phyloP scores from a whole-genome alignment of 2,329 filamentous ascomycete genomes.

The Camillea tinctor region DNA sequence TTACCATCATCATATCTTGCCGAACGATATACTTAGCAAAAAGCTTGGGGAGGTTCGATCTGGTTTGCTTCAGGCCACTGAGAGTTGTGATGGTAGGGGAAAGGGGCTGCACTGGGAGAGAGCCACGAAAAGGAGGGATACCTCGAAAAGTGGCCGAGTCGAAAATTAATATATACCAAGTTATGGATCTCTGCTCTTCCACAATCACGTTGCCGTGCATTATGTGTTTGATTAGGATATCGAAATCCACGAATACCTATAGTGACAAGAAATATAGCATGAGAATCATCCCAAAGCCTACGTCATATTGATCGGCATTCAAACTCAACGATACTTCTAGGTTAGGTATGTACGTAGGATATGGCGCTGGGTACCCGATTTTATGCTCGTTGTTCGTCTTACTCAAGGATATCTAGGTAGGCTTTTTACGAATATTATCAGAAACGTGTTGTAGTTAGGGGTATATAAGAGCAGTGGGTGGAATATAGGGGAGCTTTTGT shows the following conservation, averaged over 20 bases:
- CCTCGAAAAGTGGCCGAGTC: neutral
- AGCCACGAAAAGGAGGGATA: neutral
- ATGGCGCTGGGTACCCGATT: too few species aligned
- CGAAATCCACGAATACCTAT: too few species aligned
- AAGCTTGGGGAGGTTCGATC: neutral
- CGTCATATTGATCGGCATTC: neutral
- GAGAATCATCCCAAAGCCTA: neutral
- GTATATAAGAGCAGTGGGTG: too few species aligned
- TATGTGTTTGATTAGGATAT: neutral
- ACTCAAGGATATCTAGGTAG: too few species aligned
- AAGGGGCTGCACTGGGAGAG: too few species aligned
- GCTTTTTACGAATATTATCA: too few species aligned
- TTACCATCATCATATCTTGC: neutral
- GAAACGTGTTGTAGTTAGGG: too few species aligned
- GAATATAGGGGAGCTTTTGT: too few species aligned
- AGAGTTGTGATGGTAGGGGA: neutral
- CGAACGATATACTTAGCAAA: neutral
- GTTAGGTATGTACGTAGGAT: too few species aligned
- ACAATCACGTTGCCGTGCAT: neutral
- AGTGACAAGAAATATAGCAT: neutral
- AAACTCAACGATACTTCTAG: too few species aligned
- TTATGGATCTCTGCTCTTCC: conserved; percentile 4
- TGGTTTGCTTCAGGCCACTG: neutral
- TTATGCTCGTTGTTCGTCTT: too few species aligned
- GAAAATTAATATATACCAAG: conserved; percentile 21